Conservation (phyloP, 352 stramenopile species). For the Globisporangium splendens region DNA sequence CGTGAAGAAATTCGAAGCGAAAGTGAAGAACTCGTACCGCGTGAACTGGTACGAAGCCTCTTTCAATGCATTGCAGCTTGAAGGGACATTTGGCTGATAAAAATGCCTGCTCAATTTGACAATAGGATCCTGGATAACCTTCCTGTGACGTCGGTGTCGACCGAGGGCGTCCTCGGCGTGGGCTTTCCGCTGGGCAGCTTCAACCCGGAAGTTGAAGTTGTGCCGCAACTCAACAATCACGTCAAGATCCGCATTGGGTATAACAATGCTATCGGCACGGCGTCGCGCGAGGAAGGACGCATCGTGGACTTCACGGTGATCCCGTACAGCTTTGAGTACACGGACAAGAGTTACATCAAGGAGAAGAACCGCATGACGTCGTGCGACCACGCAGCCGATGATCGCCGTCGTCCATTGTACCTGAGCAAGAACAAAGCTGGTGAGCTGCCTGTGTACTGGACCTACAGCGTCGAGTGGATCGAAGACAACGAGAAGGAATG, state of each 20-base stretch:
- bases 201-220: conserved; percentile 89
- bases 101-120: background rate
- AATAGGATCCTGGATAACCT: conserved; percentile 98
- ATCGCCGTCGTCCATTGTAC: conserved; percentile 68
- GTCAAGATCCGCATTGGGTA: conserved; percentile 99
- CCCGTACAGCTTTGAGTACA: conserved; percentile 96
- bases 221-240: conserved; percentile 97
- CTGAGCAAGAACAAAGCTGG: conserved; percentile 79
- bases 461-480: conserved; percentile 98
- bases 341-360: conserved; percentile 62
- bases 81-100: conserved; percentile 1
- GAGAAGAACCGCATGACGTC: conserved; percentile 66
- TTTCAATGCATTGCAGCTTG: conserved; percentile 9
- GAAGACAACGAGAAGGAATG: conserved; percentile 94
- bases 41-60: conserved; percentile 89
- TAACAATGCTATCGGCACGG: conserved; percentile 86
- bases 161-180: conserved; percentile 64
- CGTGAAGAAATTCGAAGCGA: conserved; percentile 88
- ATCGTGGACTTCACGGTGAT: conserved; percentile 99
- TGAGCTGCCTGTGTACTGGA: conserved; percentile 90
- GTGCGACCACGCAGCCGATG: conserved; percentile 70
- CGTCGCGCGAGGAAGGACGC: conserved; percentile 81
- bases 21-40: conserved; percentile 96
- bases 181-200: conserved; percentile 89
- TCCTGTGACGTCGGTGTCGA: conserved; percentile 76